Conservation (phyloP, 257 asterid genomes). For the Nicotiana otophora region DNA sequence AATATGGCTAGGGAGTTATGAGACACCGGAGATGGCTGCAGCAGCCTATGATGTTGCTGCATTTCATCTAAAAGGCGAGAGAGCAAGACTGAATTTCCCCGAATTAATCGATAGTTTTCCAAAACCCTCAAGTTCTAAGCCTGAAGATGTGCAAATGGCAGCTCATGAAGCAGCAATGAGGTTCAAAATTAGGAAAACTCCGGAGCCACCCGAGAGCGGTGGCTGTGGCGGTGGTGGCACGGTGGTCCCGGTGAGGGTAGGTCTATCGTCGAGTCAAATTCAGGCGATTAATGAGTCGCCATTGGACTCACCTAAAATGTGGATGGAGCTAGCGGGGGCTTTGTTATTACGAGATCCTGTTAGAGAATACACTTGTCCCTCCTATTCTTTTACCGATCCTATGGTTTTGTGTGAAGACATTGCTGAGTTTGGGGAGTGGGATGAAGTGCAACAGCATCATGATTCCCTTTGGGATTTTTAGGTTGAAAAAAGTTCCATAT, state of each 20-base stretch:
- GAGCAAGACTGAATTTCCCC: conserved; percentile 46
- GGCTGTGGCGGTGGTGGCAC: neutral
- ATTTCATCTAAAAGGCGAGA: conserved; percentile 38
- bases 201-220: neutral
- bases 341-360: conserved; percentile 6
- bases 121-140: conserved; percentile 27
- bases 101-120: conserved; percentile 32
- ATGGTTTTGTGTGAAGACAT: neutral
- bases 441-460: conserved; percentile 22
- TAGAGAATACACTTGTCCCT: neutral
- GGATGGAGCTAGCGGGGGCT: conserved; percentile 40
- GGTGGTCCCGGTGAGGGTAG: conserved; percentile 30
- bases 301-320: conserved; percentile 58
- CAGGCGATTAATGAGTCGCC: conserved; percentile 64
- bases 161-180: conserved; percentile 53
- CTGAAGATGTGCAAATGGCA: conserved; percentile 37
- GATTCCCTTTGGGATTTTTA: conserved; percentile 22
- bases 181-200: conserved; percentile 8
- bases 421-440: conserved; percentile 20
- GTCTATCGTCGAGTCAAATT: conserved; percentile 45
- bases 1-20: conserved; percentile 60
- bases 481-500: neutral
- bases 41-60: conserved; percentile 64
- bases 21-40: conserved; percentile 58
- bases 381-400: neutral